Percentiles rank a stretch among this genome's conserved stretches.
Conservation (phyloP, 192 early-diverging fungal species). For the Lunasporangiospora selenospora region DNA sequence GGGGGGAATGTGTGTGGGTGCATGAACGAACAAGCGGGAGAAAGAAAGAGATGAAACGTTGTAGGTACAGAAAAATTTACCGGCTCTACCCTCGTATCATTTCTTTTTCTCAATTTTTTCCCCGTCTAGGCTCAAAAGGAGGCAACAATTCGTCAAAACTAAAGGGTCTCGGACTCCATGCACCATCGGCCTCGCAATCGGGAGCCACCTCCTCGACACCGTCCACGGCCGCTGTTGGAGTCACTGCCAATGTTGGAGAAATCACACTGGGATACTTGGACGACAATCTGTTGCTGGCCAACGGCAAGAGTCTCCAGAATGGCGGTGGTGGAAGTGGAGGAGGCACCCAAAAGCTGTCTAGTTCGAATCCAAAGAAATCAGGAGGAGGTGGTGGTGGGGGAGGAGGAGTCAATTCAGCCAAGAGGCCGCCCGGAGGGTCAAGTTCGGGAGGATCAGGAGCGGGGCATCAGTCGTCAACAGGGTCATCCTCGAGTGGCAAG, state of each 20-base stretch:
- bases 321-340: constrained; percentile 26
- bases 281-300: constrained; percentile 29
- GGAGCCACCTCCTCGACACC: constrained; percentile 7
- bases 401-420: constrained; percentile 24
- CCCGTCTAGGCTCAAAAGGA: constrained; percentile 20
- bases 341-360: constrained; percentile 27
- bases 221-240: too few species aligned
- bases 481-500: constrained; percentile 30
- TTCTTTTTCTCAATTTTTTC: neutral
- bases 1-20: too few species aligned
- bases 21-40: neutral
- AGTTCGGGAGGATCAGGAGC: too few species aligned
- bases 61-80: neutral
- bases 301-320: constrained; percentile 37
- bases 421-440: constrained; percentile 45
- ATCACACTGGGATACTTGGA: constrained; percentile 38
- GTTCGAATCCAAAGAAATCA: constrained; percentile 32
- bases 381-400: neutral
- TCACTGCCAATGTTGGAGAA: constrained; percentile 40
- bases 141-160: constrained; percentile 29
- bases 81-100: neutral
- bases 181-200: constrained; percentile 11
- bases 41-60: constrained; percentile 3
- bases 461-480: too few species aligned
- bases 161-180: constrained; percentile 29